These are phyloP conservation scores for Orychophragmus violaceus DNA, from an alignment of 345 rosid species.

Conservation along the genomic window DNA sequence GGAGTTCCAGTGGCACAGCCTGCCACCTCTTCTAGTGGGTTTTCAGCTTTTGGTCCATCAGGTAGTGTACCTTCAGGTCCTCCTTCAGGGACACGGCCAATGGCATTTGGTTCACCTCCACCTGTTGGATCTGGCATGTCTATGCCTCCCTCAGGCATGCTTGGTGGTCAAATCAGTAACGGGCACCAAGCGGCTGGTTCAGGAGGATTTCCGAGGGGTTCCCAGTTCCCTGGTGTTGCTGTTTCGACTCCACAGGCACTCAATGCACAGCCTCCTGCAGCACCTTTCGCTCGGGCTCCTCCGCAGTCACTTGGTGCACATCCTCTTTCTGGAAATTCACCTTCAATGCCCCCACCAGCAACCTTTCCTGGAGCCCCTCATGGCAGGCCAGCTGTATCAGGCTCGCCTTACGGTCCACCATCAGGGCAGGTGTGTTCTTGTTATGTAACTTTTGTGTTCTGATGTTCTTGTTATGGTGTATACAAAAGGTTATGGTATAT, in stretches of 20 bases:
- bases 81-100: conserved; percentile 44
- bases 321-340: conserved; percentile 39
- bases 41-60: conserved; percentile 35
- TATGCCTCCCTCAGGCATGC: conserved; percentile 34
- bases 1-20: conserved; percentile 28
- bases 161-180: conserved; percentile 39
- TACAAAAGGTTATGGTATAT: conserved; percentile 37
- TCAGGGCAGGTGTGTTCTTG: conserved; percentile 42
- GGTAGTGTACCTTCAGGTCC: too few species aligned
- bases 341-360: conserved; percentile 37
- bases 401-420: conserved; percentile 63
- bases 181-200: conserved; percentile 41
- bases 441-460: conserved; percentile 7
- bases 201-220: conserved; percentile 35
- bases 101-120: conserved; percentile 38
- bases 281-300: conserved; percentile 39
- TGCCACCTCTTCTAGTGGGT: conserved; percentile 26
- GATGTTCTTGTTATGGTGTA: too few species aligned
- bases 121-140: conserved; percentile 35
- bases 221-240: conserved; percentile 37
- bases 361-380: conserved; percentile 46
- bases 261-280: conserved; percentile 45
- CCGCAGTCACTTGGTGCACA: conserved; percentile 44
- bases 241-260: conserved; percentile 39
- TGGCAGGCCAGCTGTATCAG: conserved; percentile 39